These are phyloP conservation scores for Stentor coeruleus DNA, from an alignment of 73 alveolate species.

Conservation along the genomic window DNA sequence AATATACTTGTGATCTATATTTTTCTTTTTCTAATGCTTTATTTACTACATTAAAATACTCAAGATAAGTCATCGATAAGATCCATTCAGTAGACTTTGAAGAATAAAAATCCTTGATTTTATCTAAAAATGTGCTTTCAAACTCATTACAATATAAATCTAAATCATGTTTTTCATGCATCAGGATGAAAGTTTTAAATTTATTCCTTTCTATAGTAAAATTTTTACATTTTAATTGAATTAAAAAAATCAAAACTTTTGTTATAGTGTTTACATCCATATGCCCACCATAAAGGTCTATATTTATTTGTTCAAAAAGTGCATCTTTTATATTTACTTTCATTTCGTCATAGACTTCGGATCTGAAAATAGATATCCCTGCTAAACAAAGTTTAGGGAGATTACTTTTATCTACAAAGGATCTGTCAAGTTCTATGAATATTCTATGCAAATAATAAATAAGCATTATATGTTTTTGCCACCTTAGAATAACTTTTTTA, in stretches of 20 bases:
- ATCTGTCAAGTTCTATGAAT: not conserved
- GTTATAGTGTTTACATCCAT: constrained; percentile 37
- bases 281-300: constrained; percentile 33
- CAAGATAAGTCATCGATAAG: constrained; percentile 57
- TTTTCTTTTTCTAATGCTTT: constrained; percentile 64
- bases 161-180: not conserved
- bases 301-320: constrained; percentile 33
- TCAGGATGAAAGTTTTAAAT: constrained; percentile 9
- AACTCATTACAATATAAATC: constrained; percentile 40
- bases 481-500: not conserved
- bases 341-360: constrained; percentile 27
- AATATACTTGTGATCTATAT: constrained; percentile 59
- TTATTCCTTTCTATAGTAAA: constrained; percentile 51
- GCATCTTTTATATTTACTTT: constrained; percentile 28
- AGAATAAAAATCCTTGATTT: constrained; percentile 38
- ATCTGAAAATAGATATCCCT: not conserved
- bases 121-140: constrained; percentile 37
- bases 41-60: constrained; percentile 54
- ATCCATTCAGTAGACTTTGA: constrained; percentile 48
- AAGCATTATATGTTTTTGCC: constrained; percentile 10
- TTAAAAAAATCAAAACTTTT: constrained; percentile 28
- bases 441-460: not conserved
- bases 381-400: not conserved
- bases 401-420: not conserved
- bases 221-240: constrained; percentile 35